Base-by-base conservation (phyloP, 805 yeast species). In the Starmerella vaccinii region DNA sequence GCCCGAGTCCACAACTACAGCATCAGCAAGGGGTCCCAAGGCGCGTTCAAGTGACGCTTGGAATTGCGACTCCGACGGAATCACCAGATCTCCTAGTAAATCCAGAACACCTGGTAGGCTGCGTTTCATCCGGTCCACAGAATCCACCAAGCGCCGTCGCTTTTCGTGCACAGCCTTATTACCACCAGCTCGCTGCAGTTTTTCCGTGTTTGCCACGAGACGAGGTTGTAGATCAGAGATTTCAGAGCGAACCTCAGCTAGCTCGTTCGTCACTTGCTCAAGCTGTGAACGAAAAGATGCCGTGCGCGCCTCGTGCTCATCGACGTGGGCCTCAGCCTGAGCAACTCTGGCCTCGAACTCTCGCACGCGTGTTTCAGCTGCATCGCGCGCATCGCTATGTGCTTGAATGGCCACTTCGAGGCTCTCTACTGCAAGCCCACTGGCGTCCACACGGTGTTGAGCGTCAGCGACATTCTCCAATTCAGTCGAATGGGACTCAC, bases 41-140 rank as follows among this genome's bases (percentile, higher is more conserved):
- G 84, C 76, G 0, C 90, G 53, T 44, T 60, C 62, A 2, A 60
- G 38, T 0, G 63, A 62, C 2, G 40, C 44, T 13, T 51, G 40
- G 45, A 49, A 58, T 29, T 45, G 45, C 7, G 49, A 39, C 35
- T 59, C 48, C 77, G 73, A 59, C 19, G 96, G 95, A 50, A 78
- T 78, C 42, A 90, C 84, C 23, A 89, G 70, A 60, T 88, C 96
- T 56, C 78, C 74, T 2, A 90, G 78, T 9, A 87, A 65, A 2
- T 97, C 97, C 57, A 75, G 75, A 3, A 92, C 94, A 4, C 95
- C 88, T 1, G 95, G 92, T 55, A 83, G 76, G 27, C 33, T 38
- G 60, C 86, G 78, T 58, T 78, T 81, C 49, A 92, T 67, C 49
- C 78, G 73, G 0, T 80, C 66, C 2, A 85, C 81, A 54, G 83